A percentile compares a stretch with the other conserved stretches of the same genome.
Conservation (phyloP, 371 early-diverging fungal genomes). For the Saksenaea vasiformis region DNA sequence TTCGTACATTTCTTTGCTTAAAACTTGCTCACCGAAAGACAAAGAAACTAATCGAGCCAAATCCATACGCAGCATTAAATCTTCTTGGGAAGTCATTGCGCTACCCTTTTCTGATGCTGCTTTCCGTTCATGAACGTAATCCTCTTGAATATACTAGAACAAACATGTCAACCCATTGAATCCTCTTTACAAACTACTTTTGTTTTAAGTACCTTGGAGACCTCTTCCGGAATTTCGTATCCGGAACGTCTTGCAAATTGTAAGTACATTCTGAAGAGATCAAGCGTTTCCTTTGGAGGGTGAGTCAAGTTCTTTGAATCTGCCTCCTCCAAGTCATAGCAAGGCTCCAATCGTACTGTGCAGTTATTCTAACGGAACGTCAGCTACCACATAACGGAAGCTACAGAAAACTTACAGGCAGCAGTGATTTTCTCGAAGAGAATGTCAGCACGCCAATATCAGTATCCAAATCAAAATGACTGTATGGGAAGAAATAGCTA, state of each 20-base stretch:
- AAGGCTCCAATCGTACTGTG: constrained; percentile 38
- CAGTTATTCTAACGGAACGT: constrained; percentile 44
- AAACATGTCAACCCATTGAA: background rate
- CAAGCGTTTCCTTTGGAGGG: constrained; percentile 33
- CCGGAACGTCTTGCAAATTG: constrained; percentile 42
- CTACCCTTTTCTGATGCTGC: constrained; percentile 36
- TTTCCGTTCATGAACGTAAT: constrained; percentile 58
- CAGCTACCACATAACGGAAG: background rate
- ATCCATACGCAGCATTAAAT: constrained; percentile 47
- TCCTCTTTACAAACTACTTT: background rate
- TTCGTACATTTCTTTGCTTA: constrained; percentile 39
- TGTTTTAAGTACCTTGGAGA: constrained; percentile 49
- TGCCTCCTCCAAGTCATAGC: constrained; percentile 11
- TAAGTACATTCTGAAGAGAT: constrained; percentile 51
- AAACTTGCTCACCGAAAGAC: constrained; percentile 39
- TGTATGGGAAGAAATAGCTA: constrained; percentile 61
- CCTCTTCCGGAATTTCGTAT: constrained; percentile 53
- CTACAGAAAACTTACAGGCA: constrained; percentile 48
- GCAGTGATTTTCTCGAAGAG: constrained; percentile 57
- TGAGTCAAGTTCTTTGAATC: constrained; percentile 9
- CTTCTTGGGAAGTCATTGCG: constrained; percentile 43
- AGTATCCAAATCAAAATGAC: constrained; percentile 61
- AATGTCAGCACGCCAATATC: constrained; percentile 54
- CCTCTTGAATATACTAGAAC: constrained; percentile 55
- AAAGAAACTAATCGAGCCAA: constrained; percentile 35